These are phyloP conservation scores for Pseudoscleropodium purum DNA, from an alignment of 225 moss, liverwort and hornwort species.

Conservation along the genomic window DNA sequence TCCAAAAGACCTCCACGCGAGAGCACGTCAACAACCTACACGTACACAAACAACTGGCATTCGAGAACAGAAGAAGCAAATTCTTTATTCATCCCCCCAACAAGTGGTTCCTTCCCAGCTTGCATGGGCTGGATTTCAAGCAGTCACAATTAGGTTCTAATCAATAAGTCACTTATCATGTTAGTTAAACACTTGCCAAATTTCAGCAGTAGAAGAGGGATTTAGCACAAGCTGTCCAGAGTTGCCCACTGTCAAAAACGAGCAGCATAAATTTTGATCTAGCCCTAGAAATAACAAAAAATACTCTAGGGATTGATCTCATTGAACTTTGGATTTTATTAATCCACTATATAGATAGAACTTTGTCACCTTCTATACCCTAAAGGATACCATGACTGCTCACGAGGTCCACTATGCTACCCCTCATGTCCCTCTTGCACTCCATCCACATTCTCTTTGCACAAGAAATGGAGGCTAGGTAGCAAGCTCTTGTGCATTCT, in stretches of 20 bases:
- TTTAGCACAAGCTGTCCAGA: neutral
- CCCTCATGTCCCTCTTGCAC: neutral
- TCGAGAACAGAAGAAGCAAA: neutral
- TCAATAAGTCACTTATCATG: neutral
- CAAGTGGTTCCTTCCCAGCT: neutral
- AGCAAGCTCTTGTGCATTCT: neutral
- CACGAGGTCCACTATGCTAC: no score
- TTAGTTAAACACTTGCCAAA: neutral
- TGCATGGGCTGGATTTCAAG: neutral
- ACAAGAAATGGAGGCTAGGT: neutral
- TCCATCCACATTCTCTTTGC: neutral
- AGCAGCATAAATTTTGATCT: neutral
- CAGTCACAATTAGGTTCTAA: neutral
- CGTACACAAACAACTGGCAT: neutral
- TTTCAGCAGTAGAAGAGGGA: neutral
- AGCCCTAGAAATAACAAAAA: neutral
- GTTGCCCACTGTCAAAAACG: neutral
- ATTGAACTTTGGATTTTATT: neutral
- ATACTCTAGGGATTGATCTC: neutral
- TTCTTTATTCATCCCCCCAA: neutral
- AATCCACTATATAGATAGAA: neutral
- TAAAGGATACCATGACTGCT: neutral
- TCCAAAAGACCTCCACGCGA: slow-evolving; percentile 71
- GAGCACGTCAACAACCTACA: neutral
- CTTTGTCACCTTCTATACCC: neutral